Conservation (phyloP, 2,329 filamentous ascomycete genomes). For the Colletotrichum eremochloae region DNA sequence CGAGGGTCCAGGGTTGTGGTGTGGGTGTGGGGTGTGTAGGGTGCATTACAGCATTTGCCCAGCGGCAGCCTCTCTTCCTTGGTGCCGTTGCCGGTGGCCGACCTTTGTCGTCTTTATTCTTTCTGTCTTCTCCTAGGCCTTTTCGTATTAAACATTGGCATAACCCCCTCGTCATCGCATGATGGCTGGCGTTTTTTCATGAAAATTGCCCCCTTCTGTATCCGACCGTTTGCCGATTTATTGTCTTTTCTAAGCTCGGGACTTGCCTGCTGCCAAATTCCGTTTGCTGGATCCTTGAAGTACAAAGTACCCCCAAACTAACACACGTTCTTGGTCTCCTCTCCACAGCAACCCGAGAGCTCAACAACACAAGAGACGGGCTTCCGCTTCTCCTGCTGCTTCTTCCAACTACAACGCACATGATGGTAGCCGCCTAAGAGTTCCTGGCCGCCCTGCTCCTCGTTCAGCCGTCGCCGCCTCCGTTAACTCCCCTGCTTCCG, state of each 20-base stretch:
- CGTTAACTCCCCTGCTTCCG: conserved; percentile 1
- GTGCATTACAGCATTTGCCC: conserved; percentile 13
- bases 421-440: conserved; percentile 41
- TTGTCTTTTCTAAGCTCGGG: conserved; percentile 21
- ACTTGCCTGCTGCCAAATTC: conserved; percentile 24
- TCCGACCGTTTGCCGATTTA: conserved; percentile 26
- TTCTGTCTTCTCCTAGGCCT: background rate
- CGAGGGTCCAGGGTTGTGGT: conserved; percentile 14
- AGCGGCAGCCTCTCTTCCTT: conserved; percentile 28
- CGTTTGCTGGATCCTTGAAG: conserved; percentile 16
- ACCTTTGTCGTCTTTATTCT: conserved; percentile 23
- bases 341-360: conserved; percentile 35
- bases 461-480: conserved; percentile 24
- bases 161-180: conserved; percentile 32
- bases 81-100: conserved; percentile 17
- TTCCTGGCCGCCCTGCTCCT: conserved; percentile 35
- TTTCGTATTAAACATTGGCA: conserved; percentile 37
- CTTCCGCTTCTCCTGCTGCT: conserved; percentile 41
- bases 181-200: conserved; percentile 20
- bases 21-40: background rate
- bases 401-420: conserved; percentile 31
- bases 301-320: conserved; percentile 12
- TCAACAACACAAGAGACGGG: conserved; percentile 42
- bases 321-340: conserved; percentile 27
- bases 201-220: background rate